Evolutionary conservation across 2,329 filamentous ascomycete genomes (phyloP).

Genomic region (Colletotrichum horii): DNA sequence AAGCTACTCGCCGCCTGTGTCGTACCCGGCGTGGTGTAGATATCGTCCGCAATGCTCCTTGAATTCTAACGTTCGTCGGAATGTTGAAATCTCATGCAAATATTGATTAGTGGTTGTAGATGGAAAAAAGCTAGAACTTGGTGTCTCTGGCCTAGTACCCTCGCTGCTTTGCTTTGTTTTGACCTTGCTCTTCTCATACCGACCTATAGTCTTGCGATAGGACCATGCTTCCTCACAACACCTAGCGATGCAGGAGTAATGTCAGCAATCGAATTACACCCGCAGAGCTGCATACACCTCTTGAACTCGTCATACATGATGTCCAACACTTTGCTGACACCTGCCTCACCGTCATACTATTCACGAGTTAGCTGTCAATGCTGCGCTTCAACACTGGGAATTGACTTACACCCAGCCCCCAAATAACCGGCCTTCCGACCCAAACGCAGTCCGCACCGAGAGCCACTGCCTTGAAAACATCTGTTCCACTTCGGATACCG

Average conservation of each 20-base stretch:
- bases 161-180: too few relatives aligned
- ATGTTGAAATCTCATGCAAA: too few relatives aligned
- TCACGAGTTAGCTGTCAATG: neutral
- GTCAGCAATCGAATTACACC: neutral
- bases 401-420: neutral
- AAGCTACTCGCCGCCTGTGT: too few relatives aligned
- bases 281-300: neutral
- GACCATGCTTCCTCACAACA: neutral
- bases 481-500: neutral
- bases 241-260: neutral
- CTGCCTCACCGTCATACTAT: conserved; percentile 6
- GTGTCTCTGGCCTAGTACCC: too few relatives aligned
- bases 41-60: too few relatives aligned
- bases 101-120: too few relatives aligned
- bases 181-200: too few relatives aligned
- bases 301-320: neutral
- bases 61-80: too few relatives aligned
- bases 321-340: neutral
- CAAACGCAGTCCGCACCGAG: neutral
- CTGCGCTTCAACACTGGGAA: neutral
- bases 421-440: neutral
- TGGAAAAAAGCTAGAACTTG: too few relatives aligned
- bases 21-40: too few relatives aligned
- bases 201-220: neutral
- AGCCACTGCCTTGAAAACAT: neutral